Conservation (phyloP, 352 stramenopile species). For the Saprolegnia parasitica region DNA sequence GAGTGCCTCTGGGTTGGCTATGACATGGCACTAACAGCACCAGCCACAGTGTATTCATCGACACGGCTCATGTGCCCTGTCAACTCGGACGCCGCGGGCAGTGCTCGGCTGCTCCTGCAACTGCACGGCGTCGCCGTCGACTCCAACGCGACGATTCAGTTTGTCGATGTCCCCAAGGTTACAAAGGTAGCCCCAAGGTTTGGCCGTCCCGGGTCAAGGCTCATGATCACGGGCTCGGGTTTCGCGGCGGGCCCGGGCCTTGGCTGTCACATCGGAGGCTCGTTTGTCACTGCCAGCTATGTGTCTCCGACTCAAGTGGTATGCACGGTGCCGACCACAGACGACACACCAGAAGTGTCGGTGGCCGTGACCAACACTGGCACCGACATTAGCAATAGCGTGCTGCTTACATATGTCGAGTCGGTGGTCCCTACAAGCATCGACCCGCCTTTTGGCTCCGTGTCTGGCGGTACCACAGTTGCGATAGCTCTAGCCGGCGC, state of each 20-base stretch:
- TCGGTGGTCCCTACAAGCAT: not conserved
- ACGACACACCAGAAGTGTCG: not conserved
- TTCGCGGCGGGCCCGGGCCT: conserved; percentile 9
- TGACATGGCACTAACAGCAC: not conserved
- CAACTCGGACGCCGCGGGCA: not conserved
- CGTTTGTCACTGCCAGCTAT: not conserved
- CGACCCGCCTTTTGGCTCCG: not conserved
- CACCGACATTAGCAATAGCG: not conserved
- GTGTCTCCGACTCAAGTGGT: not conserved
- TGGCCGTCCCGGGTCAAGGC: not conserved
- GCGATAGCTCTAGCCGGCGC: not conserved
- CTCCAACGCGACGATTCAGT: not conserved
- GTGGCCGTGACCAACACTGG: conserved; percentile 2
- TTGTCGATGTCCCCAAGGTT: not conserved
- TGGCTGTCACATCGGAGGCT: not conserved
- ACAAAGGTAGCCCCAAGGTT: not conserved
- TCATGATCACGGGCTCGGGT: not conserved
- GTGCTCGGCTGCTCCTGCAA: not conserved
- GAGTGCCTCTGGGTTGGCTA: not conserved
- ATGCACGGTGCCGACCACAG: not conserved
- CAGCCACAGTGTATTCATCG: not conserved
- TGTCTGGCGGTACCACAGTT: not conserved
- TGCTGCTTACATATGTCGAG: conserved; percentile 13
- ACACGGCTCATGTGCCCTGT: not conserved
- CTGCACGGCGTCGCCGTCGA: not conserved